phyloP scores from a whole-genome alignment of 345 rosid genomes.

The Carallia pectinifolia region DNA sequence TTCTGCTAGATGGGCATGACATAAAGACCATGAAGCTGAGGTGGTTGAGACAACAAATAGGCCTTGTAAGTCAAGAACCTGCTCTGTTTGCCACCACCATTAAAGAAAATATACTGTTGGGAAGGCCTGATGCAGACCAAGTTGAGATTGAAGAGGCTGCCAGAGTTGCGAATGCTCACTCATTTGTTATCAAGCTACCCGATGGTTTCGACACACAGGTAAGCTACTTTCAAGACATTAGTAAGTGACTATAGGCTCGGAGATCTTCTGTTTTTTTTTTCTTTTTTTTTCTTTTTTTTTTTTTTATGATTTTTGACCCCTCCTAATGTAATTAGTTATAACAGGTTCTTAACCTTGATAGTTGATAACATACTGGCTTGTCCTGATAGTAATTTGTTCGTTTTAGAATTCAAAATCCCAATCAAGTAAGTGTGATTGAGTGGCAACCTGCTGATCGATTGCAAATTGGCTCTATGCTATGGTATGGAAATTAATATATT shows the following conservation, averaged over 20 bases:
- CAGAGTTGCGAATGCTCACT: constrained; percentile 94
- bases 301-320: not conserved
- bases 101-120: constrained; percentile 86
- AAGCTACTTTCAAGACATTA: constrained; percentile 19
- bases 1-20: constrained; percentile 82
- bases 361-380: not conserved
- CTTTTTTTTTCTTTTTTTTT: not conserved
- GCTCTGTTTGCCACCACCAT: constrained; percentile 92
- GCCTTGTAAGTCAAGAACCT: constrained; percentile 98
- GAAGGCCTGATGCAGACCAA: constrained; percentile 79
- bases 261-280: not conserved
- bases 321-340: too few species aligned
- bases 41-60: constrained; percentile 96
- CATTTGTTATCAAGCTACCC: constrained; percentile 85
- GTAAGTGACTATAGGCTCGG: not conserved
- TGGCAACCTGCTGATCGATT: not conserved
- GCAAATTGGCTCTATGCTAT: not conserved
- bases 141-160: constrained; percentile 93
- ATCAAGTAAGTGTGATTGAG: not conserved
- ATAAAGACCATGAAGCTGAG: constrained; percentile 73
- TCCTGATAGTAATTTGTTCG: not conserved
- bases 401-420: not conserved
- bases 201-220: constrained; percentile 97
- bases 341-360: not conserved
- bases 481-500: constrained; percentile 15